A percentile compares a stretch with the other conserved stretches of the same genome.
Conservation (phyloP, 208 protist genomes). For the Acanthamoeba triangularis region DNA sequence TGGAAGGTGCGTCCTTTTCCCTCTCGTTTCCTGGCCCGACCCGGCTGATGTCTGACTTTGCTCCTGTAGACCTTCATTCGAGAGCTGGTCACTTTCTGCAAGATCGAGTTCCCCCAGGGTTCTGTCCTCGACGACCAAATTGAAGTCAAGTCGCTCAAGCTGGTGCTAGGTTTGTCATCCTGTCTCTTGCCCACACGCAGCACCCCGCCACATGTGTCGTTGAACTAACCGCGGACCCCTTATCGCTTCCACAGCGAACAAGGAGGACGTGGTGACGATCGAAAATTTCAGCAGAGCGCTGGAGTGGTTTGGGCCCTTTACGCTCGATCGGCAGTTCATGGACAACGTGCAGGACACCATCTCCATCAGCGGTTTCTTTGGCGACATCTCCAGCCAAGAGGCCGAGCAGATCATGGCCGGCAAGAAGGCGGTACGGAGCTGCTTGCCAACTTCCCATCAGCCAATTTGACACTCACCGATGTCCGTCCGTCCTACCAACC, state of each 20-base stretch:
- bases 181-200: not conserved
- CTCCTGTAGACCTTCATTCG: not conserved
- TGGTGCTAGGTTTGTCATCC: not conserved
- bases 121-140: not conserved
- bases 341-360: conserved; percentile 2
- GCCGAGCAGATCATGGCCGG: not conserved
- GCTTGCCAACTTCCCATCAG: not conserved
- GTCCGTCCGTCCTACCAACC: too few relatives aligned
- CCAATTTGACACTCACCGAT: not conserved
- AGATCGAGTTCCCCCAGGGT: conserved; percentile 44
- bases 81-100: not conserved
- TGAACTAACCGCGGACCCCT: not conserved
- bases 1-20: not conserved
- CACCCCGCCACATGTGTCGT: not conserved
- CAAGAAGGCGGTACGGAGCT: not conserved
- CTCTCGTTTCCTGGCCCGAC: not conserved
- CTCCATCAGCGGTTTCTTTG: conserved; percentile 31
- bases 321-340: not conserved
- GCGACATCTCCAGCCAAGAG: conserved; percentile 19
- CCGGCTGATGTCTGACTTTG: too few relatives aligned
- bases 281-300: conserved; percentile 15
- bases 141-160: conserved; percentile 25
- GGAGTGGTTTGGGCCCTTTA: conserved; percentile 69
- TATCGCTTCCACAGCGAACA: not conserved
- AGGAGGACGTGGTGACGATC: conserved; percentile 28